Percentiles rank a stretch among this genome's conserved stretches.
Conservation (phyloP, 129 eudicot genomes). For the Helianthus annuus region HanXRQr2.0-SUNRISE NC_035433.2:64265381-64265880, state of each 20-base stretch:
- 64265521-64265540: background rate
- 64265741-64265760: too few relatives aligned
- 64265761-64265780: too few relatives aligned
- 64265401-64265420: conserved; percentile 61
- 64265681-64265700: background rate
- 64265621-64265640: conserved; percentile 48
- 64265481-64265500: conserved; percentile 75
- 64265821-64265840: too few relatives aligned
- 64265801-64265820: too few relatives aligned
- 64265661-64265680: conserved; percentile 11
- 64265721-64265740: background rate
- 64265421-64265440: conserved; percentile 59
- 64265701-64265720: background rate
- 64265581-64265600: conserved; percentile 95
- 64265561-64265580: conserved; percentile 55
- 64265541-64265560: background rate
- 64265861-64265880: too few relatives aligned
- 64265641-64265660: background rate
- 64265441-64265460: conserved; percentile 65
- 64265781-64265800: too few relatives aligned
- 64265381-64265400: conserved; percentile 53
- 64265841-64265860: too few relatives aligned
- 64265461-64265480: conserved; percentile 85
- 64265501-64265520: background rate
- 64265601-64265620: conserved; percentile 93